These are phyloP conservation scores for Cardamine occulta DNA, from an alignment of 345 rosid genomes.

Conservation along the genomic window DNA sequence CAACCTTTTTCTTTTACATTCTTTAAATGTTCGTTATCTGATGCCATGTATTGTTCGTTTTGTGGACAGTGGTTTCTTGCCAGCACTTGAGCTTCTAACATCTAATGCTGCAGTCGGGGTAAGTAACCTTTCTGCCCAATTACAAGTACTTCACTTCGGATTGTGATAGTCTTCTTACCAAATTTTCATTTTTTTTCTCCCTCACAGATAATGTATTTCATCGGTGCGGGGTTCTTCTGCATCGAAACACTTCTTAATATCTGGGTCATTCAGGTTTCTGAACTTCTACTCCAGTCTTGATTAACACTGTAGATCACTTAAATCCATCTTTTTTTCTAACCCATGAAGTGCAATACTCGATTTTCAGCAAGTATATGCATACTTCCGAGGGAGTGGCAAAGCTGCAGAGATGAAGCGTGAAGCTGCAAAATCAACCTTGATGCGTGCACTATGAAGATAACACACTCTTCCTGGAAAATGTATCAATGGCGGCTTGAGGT, in stretches of 20 bases:
- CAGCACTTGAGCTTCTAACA: constrained; percentile 73
- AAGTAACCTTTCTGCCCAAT: constrained; percentile 38
- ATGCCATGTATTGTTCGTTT: constrained; percentile 28
- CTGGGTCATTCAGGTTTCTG: constrained; percentile 94
- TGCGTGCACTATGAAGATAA: constrained; percentile 64
- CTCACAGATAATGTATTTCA: constrained; percentile 73
- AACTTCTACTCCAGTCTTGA: constrained; percentile 20
- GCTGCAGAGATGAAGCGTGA: constrained; percentile 85
- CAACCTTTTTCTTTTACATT: constrained; percentile 7
- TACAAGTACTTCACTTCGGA: constrained; percentile 8
- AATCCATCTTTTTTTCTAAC: constrained; percentile 12
- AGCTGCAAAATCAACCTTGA: constrained; percentile 64
- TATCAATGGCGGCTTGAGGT: constrained; percentile 37
- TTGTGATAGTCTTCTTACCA: constrained; percentile 10
- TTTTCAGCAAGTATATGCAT: constrained; percentile 93
- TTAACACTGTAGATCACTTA: constrained; percentile 7
- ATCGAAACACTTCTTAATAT: constrained; percentile 81
- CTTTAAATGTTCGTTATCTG: constrained; percentile 10
- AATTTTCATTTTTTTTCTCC: background rate
- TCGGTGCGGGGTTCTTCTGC: constrained; percentile 80
- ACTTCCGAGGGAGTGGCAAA: constrained; percentile 90
- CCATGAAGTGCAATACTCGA: constrained; percentile 7
- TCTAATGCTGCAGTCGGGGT: constrained; percentile 68
- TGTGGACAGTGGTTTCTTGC: constrained; percentile 83
- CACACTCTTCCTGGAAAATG: constrained; percentile 24